phyloP scores from a whole-genome alignment of 1,284 basidiomycete species.

The Polyporus tsugae region DNA sequence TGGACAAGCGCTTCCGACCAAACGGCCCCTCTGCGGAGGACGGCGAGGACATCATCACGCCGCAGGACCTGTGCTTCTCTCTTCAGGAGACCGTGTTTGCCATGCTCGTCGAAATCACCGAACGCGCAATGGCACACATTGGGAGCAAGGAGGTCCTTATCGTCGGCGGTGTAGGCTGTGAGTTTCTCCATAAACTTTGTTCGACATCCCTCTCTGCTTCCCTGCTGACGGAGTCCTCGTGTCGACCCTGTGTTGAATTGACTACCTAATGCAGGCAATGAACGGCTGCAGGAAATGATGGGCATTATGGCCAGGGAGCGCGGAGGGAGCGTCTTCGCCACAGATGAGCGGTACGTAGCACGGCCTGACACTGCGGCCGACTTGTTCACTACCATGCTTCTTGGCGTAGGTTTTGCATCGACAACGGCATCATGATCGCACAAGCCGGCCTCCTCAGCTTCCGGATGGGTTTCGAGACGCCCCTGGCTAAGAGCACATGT shows the following conservation, averaged over 20 bases:
- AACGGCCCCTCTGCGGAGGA: constrained; percentile 48
- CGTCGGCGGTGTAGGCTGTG: constrained; percentile 98
- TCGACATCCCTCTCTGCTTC: constrained; percentile 12
- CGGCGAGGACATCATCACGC: constrained; percentile 82
- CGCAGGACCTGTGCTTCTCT: constrained; percentile 96
- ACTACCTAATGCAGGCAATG: constrained; percentile 70
- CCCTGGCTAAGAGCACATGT: constrained; percentile 82
- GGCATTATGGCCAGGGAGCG: constrained; percentile 94
- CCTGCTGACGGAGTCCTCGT: background rate
- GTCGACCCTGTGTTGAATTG: background rate
- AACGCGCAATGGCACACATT: constrained; percentile 99
- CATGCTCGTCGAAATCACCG: constrained; percentile 99
- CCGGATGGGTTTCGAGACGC: constrained; percentile 91
- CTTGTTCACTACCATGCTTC: constrained; percentile 16
- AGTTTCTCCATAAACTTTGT: constrained; percentile 45
- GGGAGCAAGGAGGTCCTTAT: constrained; percentile 96
- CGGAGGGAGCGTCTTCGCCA: constrained; percentile 91
- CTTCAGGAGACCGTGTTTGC: constrained; percentile 98
- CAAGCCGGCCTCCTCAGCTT: constrained; percentile 94
- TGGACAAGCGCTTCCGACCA: constrained; percentile 76
- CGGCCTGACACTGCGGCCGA: constrained; percentile 15
- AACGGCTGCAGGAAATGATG: constrained; percentile 98
- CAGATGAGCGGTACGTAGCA: constrained; percentile 85
- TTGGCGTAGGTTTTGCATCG: constrained; percentile 90
- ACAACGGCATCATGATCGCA: constrained; percentile 99